These are phyloP conservation scores for Phaffomyces antillensis DNA, from an alignment of 805 yeast species.

Conservation along the genomic window DNA sequence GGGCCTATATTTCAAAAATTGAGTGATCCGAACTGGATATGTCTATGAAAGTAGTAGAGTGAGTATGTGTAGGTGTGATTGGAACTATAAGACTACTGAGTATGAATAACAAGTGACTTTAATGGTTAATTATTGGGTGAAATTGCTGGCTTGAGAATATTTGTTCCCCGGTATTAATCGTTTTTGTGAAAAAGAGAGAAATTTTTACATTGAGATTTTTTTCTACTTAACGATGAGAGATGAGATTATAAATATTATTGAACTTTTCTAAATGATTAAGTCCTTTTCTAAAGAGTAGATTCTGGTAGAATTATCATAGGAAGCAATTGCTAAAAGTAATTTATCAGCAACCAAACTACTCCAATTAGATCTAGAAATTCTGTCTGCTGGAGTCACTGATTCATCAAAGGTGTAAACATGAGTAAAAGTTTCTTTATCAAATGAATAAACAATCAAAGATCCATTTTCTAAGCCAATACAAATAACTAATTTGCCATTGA, in stretches of 20 bases:
- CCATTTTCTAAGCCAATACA: slow-evolving; percentile 75
- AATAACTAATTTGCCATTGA: slow-evolving; percentile 30
- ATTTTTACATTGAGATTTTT: too few species aligned
- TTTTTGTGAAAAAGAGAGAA: too few species aligned
- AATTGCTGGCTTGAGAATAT: too few species aligned
- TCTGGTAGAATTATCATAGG: slow-evolving; percentile 55
- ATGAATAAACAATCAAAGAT: slow-evolving; percentile 37
- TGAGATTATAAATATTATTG: not conserved
- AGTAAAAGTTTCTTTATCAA: slow-evolving; percentile 25
- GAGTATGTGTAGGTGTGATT: too few species aligned
- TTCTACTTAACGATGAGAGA: too few species aligned
- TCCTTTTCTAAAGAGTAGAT: slow-evolving; percentile 24
- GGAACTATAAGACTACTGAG: too few species aligned
- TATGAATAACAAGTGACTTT: too few species aligned
- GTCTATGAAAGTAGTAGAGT: too few species aligned
- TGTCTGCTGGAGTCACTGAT: slow-evolving; percentile 48
- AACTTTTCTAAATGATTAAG: not conserved
- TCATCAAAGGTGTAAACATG: slow-evolving; percentile 29
- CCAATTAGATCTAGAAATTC: slow-evolving; percentile 58
- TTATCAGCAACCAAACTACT: slow-evolving; percentile 24
- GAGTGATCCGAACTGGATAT: too few species aligned
- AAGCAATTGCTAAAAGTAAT: slow-evolving; percentile 48
- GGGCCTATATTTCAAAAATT: too few species aligned
- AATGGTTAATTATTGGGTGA: too few species aligned
- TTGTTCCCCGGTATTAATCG: too few species aligned